phyloP scores from a whole-genome alignment of 768 basidiomycete species.

The Clavulina sp. region DNA sequence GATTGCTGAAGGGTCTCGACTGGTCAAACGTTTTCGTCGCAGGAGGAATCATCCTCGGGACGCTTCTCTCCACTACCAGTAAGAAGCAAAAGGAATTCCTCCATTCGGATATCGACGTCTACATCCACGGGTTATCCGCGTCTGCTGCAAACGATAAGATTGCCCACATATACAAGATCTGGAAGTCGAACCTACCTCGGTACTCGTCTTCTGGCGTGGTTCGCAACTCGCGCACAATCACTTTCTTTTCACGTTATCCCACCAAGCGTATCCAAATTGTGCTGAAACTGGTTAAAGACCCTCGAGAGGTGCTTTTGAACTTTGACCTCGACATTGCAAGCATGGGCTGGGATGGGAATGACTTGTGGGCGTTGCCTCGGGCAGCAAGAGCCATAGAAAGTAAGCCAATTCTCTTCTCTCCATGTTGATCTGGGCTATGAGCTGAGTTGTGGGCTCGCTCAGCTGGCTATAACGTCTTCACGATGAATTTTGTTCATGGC shows the following conservation, averaged over 20 bases:
- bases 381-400: not conserved
- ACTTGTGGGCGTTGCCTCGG: not conserved
- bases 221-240: slow-evolving; percentile 1
- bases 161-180: not conserved
- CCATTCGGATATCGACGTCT: slow-evolving; percentile 2
- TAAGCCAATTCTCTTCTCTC: no score
- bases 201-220: not conserved
- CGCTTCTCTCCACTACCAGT: not conserved
- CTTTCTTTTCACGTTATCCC: not conserved
- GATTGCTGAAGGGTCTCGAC: not conserved
- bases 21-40: slow-evolving; percentile 1
- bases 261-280: slow-evolving; percentile 1
- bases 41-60: not conserved
- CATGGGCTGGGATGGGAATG: slow-evolving; percentile 1
- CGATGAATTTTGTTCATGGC: not conserved
- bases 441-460: not conserved
- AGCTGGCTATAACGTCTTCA: slow-evolving; percentile 3
- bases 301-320: not conserved
- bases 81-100: not conserved
- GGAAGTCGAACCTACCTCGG: not conserved
- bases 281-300: not conserved
- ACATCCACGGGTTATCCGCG: not conserved
- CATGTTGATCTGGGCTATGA: not conserved
- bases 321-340: not conserved
- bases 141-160: not conserved